phyloP scores from a whole-genome alignment of 2,329 filamentous ascomycete genomes.

The Colletotrichum sp. region DNA sequence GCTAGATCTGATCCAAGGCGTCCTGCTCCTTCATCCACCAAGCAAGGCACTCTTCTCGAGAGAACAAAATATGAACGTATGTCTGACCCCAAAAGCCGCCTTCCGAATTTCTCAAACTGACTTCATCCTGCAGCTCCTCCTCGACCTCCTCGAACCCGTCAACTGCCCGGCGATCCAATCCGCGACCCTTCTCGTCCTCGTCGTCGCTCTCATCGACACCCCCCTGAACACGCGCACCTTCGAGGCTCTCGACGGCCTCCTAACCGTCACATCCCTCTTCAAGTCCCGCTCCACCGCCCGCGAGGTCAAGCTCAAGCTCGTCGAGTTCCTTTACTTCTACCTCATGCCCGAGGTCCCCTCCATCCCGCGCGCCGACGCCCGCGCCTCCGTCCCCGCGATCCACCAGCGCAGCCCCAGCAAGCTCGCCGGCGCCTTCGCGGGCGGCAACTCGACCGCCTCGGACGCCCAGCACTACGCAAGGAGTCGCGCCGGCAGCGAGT shows the following conservation, averaged over 20 bases:
- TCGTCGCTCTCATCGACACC: slow-evolving; percentile 84
- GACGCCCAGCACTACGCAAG: slow-evolving; percentile 33
- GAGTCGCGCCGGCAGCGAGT: slow-evolving; percentile 38
- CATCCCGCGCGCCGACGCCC: slow-evolving; percentile 52
- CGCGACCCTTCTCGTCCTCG: slow-evolving; percentile 85
- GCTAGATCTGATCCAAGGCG: slow-evolving; percentile 87
- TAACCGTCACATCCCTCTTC: slow-evolving; percentile 92
- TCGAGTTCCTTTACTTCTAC: slow-evolving; percentile 98
- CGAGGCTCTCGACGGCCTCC: slow-evolving; percentile 87
- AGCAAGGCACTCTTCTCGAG: slow-evolving; percentile 86
- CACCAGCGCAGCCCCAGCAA: slow-evolving; percentile 73
- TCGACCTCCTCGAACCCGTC: slow-evolving; percentile 90
- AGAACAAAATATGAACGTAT: slow-evolving; percentile 92
- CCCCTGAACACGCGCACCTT: slow-evolving; percentile 91
- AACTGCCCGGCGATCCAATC: slow-evolving; percentile 94
- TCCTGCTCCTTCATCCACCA: slow-evolving; percentile 86
- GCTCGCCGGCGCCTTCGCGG: slow-evolving; percentile 61
- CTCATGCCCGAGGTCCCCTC: slow-evolving; percentile 87
- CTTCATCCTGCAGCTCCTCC: slow-evolving; percentile 64
- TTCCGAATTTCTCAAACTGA: neutral
- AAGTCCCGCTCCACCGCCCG: slow-evolving; percentile 84
- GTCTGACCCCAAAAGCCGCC: slow-evolving; percentile 25
- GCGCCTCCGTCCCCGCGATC: slow-evolving; percentile 52
- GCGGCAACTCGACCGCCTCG: slow-evolving; percentile 29
- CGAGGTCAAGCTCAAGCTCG: slow-evolving; percentile 92